phyloP scores from a whole-genome alignment of 2,329 filamentous ascomycete species.

The Colletotrichum plurivorum region DNA sequence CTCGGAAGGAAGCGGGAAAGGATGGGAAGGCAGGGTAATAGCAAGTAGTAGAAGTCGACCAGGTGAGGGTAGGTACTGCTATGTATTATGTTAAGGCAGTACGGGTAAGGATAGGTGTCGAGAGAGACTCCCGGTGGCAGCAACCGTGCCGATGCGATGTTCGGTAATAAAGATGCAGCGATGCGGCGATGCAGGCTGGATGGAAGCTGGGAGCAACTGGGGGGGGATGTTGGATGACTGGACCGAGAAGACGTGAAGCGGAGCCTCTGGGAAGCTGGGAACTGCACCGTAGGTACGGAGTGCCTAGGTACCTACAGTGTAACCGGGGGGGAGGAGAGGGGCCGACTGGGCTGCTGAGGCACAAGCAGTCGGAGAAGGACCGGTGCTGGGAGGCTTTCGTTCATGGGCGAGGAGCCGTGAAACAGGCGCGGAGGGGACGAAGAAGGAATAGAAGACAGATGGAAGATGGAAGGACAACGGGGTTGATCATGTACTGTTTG shows the following conservation, averaged over 20 bases:
- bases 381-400: background rate
- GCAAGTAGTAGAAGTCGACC: too few relatives aligned
- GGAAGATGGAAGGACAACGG: slow-evolving; percentile 1
- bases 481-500: slow-evolving; percentile 2
- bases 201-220: too few relatives aligned
- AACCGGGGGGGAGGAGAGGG: background rate
- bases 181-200: slow-evolving; percentile 10
- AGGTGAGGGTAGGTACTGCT: too few relatives aligned
- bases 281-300: too few relatives aligned
- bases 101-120: too few relatives aligned
- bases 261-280: too few relatives aligned
- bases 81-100: background rate
- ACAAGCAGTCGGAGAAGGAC: slow-evolving; percentile 33
- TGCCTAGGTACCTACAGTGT: too few relatives aligned
- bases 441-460: slow-evolving; percentile 33
- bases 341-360: slow-evolving; percentile 24
- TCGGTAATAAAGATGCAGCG: background rate
- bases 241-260: too few relatives aligned
- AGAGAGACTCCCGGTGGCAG: background rate
- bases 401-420: slow-evolving; percentile 24
- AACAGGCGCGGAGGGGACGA: slow-evolving; percentile 18
- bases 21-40: background rate
- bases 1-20: background rate
- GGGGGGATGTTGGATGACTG: too few relatives aligned
- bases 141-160: slow-evolving; percentile 9